Conservation (phyloP, 2,329 filamentous ascomycete genomes). For the Colletotrichum agaves region DNA sequence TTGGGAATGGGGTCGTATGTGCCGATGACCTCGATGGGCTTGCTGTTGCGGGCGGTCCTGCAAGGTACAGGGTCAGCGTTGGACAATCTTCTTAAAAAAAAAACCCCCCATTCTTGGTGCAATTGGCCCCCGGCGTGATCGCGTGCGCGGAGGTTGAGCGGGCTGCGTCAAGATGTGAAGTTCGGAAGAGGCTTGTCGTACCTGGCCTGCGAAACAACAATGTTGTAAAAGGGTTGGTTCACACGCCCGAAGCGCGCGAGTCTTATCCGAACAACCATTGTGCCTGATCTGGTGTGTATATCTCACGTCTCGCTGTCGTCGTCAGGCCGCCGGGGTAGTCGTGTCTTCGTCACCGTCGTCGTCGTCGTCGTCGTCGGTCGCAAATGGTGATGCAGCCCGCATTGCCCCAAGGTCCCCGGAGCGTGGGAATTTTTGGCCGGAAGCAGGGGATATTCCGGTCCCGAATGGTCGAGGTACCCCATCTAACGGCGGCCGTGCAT, state of each 20-base stretch:
- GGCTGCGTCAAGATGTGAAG: not conserved
- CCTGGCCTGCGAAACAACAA: slow-evolving; percentile 93
- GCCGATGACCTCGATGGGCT: slow-evolving; percentile 92
- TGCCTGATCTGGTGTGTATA: slow-evolving; percentile 39
- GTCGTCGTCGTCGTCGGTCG: slow-evolving; percentile 8
- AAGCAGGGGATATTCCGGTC: slow-evolving; percentile 49
- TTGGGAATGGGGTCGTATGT: slow-evolving; percentile 78
- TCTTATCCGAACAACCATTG: slow-evolving; percentile 93
- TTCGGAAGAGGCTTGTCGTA: slow-evolving; percentile 53
- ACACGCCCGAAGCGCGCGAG: slow-evolving; percentile 92
- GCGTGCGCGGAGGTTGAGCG: no score
- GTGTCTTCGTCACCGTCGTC: no score
- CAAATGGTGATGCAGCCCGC: not conserved
- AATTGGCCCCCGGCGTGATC: no score
- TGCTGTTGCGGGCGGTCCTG: slow-evolving; percentile 86
- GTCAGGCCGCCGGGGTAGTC: not conserved
- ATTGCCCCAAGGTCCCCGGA: not conserved
- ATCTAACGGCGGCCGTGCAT: slow-evolving; percentile 40
- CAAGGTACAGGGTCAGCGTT: not conserved
- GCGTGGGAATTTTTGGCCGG: slow-evolving; percentile 34
- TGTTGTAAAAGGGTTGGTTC: slow-evolving; percentile 96
- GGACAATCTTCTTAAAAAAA: not conserved
- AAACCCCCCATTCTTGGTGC: no score
- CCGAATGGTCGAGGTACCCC: slow-evolving; percentile 17
- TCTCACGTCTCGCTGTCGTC: not conserved